Evolutionary conservation across 2,329 filamentous ascomycete genomes (phyloP), one percentile per base, ranked within the genome.

Genomic region (Fusarium pseudocircinatum): DNA sequence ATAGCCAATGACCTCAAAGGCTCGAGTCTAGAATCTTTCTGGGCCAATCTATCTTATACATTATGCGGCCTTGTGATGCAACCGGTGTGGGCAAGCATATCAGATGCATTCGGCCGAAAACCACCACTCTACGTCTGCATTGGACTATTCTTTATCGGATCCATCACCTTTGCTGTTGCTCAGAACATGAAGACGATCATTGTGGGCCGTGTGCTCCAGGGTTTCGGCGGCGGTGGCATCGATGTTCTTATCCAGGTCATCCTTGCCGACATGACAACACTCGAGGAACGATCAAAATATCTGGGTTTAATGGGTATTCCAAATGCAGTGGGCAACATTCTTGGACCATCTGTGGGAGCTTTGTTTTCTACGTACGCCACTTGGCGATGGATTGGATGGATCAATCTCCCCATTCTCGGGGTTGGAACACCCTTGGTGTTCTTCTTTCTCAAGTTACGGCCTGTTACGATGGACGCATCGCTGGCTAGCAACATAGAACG

Each of bases 381-480:
- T 24, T 68, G 66, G 66, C 42, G 66, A 30, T 68, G 66, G 66
- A 68, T 68, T 1, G 66, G 66, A 22, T 68, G 66, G 66, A 28
- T 68, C 2, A 68, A 68, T 22, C 37, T 68, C 0, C 66, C 66
- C 1, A 63, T 68, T 26, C 66, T 68, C 6, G 63, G 56, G 5
- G 6, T 68, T 13, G 66, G 63, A 13, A 50, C 66, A 2, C 66
- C 63, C 4, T n/a, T 68, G 28, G 34, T 68, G 2, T 62, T 63
- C 32, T 68, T 68, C 37, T 68, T 68, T 24, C 66, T 68, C 26
- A 68, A 47, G 13, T 18, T 68, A 10, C 37, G 63, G 7, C 47
- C 63, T 2, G 39, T 68, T n/a, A 43, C 32, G 15, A 24, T 50
- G 20, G 47, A 68, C 16, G 16, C 56, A 12, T 61, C 61, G 4